Percentiles rank a stretch among this genome's conserved stretches.
These are phyloP conservation scores for Torulaspora pretoriensis DNA, from an alignment of 1,139 yeast genomes.

Conservation along the genomic window DNA sequence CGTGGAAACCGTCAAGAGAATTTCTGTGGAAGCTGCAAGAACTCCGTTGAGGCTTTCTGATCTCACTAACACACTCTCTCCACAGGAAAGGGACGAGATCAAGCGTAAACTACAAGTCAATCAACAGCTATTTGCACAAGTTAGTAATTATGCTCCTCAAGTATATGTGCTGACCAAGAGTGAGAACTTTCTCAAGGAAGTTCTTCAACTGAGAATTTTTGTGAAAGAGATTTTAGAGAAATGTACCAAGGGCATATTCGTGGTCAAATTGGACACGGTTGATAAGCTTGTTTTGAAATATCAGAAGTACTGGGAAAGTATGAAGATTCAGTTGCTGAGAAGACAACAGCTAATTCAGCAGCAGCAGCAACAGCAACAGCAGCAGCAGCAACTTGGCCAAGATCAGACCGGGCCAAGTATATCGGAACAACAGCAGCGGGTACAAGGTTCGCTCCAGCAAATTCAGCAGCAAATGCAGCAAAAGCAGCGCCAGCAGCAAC, in stretches of 20 bases:
- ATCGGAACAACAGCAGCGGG: constrained; percentile 24
- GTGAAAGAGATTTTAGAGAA: constrained; percentile 67
- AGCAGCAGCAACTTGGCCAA: constrained; percentile 24
- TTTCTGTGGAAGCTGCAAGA: constrained; percentile 64
- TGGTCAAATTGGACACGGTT: constrained; percentile 64
- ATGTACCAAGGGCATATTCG: constrained; percentile 58
- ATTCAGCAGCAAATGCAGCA: constrained; percentile 28
- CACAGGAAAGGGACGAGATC: constrained; percentile 61
- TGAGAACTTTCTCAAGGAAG: constrained; percentile 67
- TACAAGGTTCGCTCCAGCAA: constrained; percentile 28
- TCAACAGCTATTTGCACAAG: constrained; percentile 61
- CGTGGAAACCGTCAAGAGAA: constrained; percentile 51
- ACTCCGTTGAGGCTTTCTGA: constrained; percentile 66
- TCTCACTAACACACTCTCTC: constrained; percentile 54
- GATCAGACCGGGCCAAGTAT: constrained; percentile 16
- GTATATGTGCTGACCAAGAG: constrained; percentile 71
- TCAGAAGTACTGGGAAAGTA: constrained; percentile 69
- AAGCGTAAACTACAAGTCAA: constrained; percentile 54
- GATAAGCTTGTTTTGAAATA: constrained; percentile 69
- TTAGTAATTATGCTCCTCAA: constrained; percentile 73
- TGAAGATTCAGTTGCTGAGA: constrained; percentile 49
- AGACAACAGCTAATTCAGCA: constrained; percentile 40
- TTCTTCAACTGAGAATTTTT: constrained; percentile 76
- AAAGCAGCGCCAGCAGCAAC: constrained; percentile 23
- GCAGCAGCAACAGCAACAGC: constrained; percentile 30